phyloP scores from a whole-genome alignment of 441 rosid genomes.

The Pelargonium citronellum region DNA sequence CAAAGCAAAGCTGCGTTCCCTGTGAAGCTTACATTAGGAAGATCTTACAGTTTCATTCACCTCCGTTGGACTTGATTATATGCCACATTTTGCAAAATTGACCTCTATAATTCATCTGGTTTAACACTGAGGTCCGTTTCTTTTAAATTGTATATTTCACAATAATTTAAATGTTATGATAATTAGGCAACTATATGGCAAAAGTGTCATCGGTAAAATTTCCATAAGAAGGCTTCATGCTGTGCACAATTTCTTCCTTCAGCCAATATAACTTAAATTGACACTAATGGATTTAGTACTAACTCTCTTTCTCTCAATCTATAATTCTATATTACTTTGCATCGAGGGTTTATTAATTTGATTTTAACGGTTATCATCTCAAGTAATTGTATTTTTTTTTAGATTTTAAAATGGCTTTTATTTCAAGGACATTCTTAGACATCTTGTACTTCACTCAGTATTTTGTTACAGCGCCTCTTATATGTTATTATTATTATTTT shows the following conservation, averaged over 20 bases:
- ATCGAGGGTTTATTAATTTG: not conserved
- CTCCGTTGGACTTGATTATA: not conserved
- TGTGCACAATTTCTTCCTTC: not conserved
- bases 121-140: not conserved
- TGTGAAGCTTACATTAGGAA: not conserved
- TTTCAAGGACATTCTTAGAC: not conserved
- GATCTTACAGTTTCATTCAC: not conserved
- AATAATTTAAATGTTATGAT: too few relatives aligned
- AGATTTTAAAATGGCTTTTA: not conserved
- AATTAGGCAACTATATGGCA: not conserved
- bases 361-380: not conserved
- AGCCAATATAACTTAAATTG: too few relatives aligned
- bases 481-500: conserved; percentile 7
- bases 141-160: too few relatives aligned
- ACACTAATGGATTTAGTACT: too few relatives aligned
- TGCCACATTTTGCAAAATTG: not conserved
- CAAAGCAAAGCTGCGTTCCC: not conserved
- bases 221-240: not conserved
- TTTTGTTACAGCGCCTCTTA: not conserved
- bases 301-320: too few relatives aligned
- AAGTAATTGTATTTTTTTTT: not conserved
- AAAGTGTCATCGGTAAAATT: not conserved
- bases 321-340: not conserved
- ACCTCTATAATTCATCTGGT: not conserved
- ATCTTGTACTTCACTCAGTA: conserved; percentile 3